Percentiles rank a stretch among this genome's conserved stretches.
Conservation (phyloP, 345 rosid species). For the Geranium rotundifolium region DNA sequence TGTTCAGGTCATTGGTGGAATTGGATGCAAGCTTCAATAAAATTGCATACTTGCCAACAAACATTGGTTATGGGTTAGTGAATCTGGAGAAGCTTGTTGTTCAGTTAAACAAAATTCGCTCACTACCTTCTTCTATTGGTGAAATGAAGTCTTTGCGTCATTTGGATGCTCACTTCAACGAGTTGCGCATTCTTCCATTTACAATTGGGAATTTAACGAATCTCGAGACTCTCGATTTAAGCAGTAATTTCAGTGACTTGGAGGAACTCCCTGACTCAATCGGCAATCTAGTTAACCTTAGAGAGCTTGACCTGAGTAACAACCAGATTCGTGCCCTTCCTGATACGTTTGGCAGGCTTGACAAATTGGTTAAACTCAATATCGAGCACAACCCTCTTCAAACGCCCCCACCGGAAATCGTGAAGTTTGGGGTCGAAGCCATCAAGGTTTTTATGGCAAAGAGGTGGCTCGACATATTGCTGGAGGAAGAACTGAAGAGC, state of each 20-base stretch:
- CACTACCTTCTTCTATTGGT: slow-evolving; percentile 59
- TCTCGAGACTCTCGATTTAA: slow-evolving; percentile 61
- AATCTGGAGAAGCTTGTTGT: slow-evolving; percentile 48
- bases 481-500: slow-evolving; percentile 53
- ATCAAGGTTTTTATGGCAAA: slow-evolving; percentile 62
- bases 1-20: slow-evolving; percentile 49
- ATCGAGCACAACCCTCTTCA: slow-evolving; percentile 65
- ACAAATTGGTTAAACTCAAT: slow-evolving; percentile 53
- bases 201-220: slow-evolving; percentile 52
- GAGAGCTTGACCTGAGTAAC: slow-evolving; percentile 81
- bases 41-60: slow-evolving; percentile 71
- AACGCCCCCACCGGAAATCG: slow-evolving; percentile 49
- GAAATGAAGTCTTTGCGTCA: slow-evolving; percentile 55
- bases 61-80: slow-evolving; percentile 58
- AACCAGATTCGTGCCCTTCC: slow-evolving; percentile 83
- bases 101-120: slow-evolving; percentile 68
- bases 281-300: slow-evolving; percentile 65
- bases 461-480: slow-evolving; percentile 55
- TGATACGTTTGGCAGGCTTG: slow-evolving; percentile 69
- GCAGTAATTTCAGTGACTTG: slow-evolving; percentile 74
- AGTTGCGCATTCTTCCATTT: slow-evolving; percentile 52
- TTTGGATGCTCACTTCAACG: slow-evolving; percentile 80
- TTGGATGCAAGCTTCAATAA: slow-evolving; percentile 76
- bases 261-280: slow-evolving; percentile 64
- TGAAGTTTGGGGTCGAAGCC: slow-evolving; percentile 62